Evolutionary conservation across 192 early-diverging fungal species (phyloP), one percentile per base, ranked within the genome.

Genomic region (Mortierella antarctica): DNA sequence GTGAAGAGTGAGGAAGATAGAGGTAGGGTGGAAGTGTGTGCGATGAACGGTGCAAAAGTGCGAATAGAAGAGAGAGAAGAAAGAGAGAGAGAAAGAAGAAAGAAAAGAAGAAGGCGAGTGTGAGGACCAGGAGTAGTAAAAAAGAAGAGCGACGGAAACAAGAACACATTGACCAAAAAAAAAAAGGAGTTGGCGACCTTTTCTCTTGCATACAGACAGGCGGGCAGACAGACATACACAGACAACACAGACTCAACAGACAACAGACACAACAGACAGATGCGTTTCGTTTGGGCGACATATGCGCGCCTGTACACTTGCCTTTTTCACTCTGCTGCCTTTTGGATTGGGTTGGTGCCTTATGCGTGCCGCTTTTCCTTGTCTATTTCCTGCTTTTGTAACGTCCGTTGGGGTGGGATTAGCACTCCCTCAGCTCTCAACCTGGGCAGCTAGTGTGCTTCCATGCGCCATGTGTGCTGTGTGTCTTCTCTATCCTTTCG

Each of bases 321-420:
- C 21, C 59, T 46, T 70, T 21, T 20, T 57, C 18, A 8, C 40
- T 47, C 23, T 18, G n/a, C 18, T 17, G 31, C 21, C 62, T 48
- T 51, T 50, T 15, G 12, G 45, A 46, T 41, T 31, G 1, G 31
- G 31, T 31, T 31, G 1, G 31, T 31, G 31, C 31, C 31, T 31
- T 31, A 31, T 53, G 23, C 31, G 17, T 52, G 58, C 41, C 41
- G 48, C 50, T 17, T 42, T 45, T 47, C 23, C 84, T 63, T 41
- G 31, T 59, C 48, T 48, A 14, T 44, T 65, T 62, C 70, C 71
- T 74, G 40, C 31, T 17, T 57, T 31, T 31, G 31, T 3, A 31
- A 31, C 31, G 31, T 31, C 31, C 31, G 31, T 31, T 31, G 31
- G 31, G 31, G 31, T 31, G 31, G 31, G 31, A 31, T 31, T 31